Percentiles rank a stretch among this genome's conserved stretches.
These are phyloP conservation scores for Salvia hispanica DNA, from an alignment of 257 asterid genomes.

Conservation along the genomic window DNA sequence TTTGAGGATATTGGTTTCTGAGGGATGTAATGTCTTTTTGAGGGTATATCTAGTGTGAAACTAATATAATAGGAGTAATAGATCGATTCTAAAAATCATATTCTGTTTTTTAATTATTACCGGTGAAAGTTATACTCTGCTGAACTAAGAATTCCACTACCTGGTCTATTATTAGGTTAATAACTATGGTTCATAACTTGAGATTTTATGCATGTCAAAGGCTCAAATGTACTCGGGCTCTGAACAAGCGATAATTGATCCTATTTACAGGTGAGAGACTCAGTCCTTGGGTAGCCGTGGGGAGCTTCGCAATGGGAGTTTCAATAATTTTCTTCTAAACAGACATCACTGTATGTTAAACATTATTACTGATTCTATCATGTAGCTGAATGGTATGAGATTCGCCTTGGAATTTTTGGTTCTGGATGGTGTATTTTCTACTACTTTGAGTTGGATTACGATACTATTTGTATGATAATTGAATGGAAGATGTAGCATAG, in stretches of 20 bases:
- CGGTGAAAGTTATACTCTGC: background rate
- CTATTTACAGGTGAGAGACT: slow-evolving; percentile 71
- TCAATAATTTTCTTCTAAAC: slow-evolving; percentile 78
- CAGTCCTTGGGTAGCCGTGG: slow-evolving; percentile 92
- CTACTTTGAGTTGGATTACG: slow-evolving; percentile 4
- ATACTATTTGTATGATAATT: slow-evolving; percentile 10
- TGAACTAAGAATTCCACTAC: slow-evolving; percentile 13
- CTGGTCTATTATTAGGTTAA: background rate
- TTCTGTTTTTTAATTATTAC: background rate
- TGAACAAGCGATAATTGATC: slow-evolving; percentile 22
- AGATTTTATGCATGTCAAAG: slow-evolving; percentile 16
- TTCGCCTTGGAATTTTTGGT: slow-evolving; percentile 3
- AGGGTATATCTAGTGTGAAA: slow-evolving; percentile 9
- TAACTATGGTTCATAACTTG: background rate
- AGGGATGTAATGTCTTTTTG: slow-evolving; percentile 1
- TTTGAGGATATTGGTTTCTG: background rate
- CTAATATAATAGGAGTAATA: background rate
- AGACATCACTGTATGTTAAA: slow-evolving; percentile 26
- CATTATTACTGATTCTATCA: slow-evolving; percentile 28
- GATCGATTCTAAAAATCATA: slow-evolving; percentile 1
- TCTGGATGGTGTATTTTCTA: background rate
- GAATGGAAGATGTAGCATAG: slow-evolving; percentile 4
- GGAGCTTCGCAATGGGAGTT: slow-evolving; percentile 82
- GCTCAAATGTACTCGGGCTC: slow-evolving; percentile 4
- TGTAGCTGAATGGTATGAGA: slow-evolving; percentile 14